Base-by-base conservation (phyloP, 805 yeast genomes). In the Saccharomyces paradoxus region DNA sequence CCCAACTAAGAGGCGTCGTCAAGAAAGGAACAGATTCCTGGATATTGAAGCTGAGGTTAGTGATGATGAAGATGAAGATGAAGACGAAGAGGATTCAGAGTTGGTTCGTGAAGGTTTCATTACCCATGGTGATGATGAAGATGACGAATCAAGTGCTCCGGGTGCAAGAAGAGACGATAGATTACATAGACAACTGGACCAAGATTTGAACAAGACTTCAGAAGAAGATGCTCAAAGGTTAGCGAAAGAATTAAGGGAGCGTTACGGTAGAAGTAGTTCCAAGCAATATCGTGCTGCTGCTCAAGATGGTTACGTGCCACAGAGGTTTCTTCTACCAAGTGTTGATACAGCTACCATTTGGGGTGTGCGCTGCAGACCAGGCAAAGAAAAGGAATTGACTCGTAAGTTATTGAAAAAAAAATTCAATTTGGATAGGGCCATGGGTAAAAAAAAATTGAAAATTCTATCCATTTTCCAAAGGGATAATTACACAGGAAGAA, bases 11-110 rank as follows among this genome's bases (percentile, higher is more conserved):
- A 69, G 78, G 68, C 69, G 72, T 64, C 75, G 79, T 56, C 75
- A 70, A 55, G 76, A 73, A 50, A 77, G 87, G 56, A 92, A 92
- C 71, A 91, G 87, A 77, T 94, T 90, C 71, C 79, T 94, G 73
- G 99, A 94, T 87, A 96, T 94, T 53, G 98, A 94, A 77, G 99
- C 97, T 56, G 98, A 92, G 71, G 99, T 94, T 55, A 96, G 92
- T 70, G 98, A 92, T 57, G 98, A 94, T 61, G 98, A 94, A 53
- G 98, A 92, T 2, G 74, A 70, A 60, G 92, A 89, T 58, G 98
- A 91, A 57, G 98, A 90, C 50, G 98, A 92, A 58, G 98, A 86
- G 61, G 88, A 83, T 61, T 91, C 95, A n/a, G 97, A 87, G 58
- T 74, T 88, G 30, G 81, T 86, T 48, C 82, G 89, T 64, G 95